These are phyloP conservation scores for Ophioceras dolichostomum DNA, from an alignment of 2,329 filamentous ascomycete genomes.

Conservation along the genomic window DNA sequence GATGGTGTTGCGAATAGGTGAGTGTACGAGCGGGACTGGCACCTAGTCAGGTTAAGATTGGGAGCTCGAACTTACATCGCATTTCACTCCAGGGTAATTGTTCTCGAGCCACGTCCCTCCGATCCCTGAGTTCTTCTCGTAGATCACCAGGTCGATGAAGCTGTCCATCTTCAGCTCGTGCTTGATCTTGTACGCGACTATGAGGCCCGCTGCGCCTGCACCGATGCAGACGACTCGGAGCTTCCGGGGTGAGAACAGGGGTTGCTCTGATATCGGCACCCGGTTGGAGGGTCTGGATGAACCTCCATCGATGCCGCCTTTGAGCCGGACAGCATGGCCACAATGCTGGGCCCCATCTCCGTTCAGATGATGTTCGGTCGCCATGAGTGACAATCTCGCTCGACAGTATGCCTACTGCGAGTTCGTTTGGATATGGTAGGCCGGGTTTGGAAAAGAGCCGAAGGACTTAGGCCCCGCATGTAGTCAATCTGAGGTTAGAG, in stretches of 20 bases:
- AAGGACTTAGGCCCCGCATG: background rate
- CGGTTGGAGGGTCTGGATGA: no score
- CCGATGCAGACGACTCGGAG: slow-evolving; percentile 16
- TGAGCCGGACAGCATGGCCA: background rate
- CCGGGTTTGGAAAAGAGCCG: background rate
- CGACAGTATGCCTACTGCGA: no score
- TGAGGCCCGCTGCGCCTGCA: slow-evolving; percentile 32
- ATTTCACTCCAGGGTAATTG: slow-evolving; percentile 29
- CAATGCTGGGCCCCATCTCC: background rate
- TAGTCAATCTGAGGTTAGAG: background rate
- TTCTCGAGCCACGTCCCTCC: slow-evolving; percentile 41
- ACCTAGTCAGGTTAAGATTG: no score
- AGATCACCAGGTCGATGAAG: slow-evolving; percentile 20
- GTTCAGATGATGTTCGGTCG: no score
- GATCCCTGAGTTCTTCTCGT: slow-evolving; percentile 34
- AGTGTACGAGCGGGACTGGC: no score
- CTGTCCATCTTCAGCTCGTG: slow-evolving; percentile 23
- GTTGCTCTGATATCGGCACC: background rate
- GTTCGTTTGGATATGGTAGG: background rate
- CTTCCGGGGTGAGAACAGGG: background rate
- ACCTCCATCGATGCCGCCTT: background rate
- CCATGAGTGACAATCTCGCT: no score
- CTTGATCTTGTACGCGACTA: slow-evolving; percentile 33
- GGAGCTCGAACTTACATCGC: no score
- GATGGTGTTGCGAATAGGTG: no score